phyloP scores from a whole-genome alignment of 371 early-diverging fungal genomes.

The Mucor mucedo region DNA sequence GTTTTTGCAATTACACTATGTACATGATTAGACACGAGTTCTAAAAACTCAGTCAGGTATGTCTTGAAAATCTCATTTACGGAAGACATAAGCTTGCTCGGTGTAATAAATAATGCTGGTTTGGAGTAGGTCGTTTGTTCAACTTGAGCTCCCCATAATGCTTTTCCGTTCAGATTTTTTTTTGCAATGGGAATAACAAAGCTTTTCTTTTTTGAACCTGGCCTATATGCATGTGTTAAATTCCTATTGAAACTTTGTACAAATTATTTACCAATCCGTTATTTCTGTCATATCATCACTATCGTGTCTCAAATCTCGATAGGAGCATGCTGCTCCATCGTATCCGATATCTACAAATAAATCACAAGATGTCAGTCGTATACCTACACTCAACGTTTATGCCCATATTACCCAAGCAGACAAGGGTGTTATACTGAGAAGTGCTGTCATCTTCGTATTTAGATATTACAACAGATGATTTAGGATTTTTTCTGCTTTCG shows the following conservation, averaged over 20 bases:
- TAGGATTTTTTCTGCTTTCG: slow-evolving; percentile 9
- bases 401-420: slow-evolving; percentile 7
- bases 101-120: slow-evolving; percentile 3
- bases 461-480: slow-evolving; percentile 3
- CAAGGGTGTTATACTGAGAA: background rate
- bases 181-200: slow-evolving; percentile 5
- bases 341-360: slow-evolving; percentile 11
- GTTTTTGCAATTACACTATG: background rate
- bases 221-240: background rate
- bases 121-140: background rate
- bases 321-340: slow-evolving; percentile 7
- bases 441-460: background rate
- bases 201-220: background rate
- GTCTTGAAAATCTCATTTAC: background rate
- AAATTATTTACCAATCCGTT: background rate
- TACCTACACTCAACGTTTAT: too few species aligned
- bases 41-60: background rate
- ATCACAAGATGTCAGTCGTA: too few species aligned
- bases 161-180: background rate
- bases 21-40: background rate
- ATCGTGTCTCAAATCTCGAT: background rate
- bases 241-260: too few species aligned
- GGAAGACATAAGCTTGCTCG: slow-evolving; percentile 11
- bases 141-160: slow-evolving; percentile 4
- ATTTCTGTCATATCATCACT: background rate